These are phyloP conservation scores for Solanum chilense DNA, from an alignment of 257 asterid genomes.

Conservation along the genomic window DNA sequence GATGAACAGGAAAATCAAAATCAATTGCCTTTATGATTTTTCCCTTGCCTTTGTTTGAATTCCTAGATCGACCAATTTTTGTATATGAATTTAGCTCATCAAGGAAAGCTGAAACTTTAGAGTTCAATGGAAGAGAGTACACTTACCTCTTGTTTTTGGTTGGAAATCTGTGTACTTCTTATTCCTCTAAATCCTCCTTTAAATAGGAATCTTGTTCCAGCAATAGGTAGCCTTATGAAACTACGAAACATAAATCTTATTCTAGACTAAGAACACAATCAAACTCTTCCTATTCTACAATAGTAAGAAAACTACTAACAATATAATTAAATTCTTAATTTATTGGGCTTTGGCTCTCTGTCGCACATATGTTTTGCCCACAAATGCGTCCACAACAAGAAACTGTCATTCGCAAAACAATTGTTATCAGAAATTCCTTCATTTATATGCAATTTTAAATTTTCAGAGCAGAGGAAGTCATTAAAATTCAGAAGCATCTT, in stretches of 20 bases:
- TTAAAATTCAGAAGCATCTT: neutral
- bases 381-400: neutral
- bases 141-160: neutral
- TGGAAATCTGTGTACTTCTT: neutral
- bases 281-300: neutral
- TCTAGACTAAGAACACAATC: neutral
- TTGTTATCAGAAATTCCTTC: neutral
- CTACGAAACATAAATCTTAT: neutral
- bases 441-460: neutral
- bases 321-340: no score
- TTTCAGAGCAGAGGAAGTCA: neutral
- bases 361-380: neutral
- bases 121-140: neutral
- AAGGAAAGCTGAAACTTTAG: neutral
- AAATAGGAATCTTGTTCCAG: neutral
- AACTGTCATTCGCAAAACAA: neutral
- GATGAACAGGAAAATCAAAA: neutral
- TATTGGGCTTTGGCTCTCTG: neutral
- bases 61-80: neutral
- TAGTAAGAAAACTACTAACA: neutral
- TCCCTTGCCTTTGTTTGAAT: neutral
- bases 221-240: neutral
- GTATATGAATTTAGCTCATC: neutral
- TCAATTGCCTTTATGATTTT: neutral
- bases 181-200: neutral